phyloP scores from a whole-genome alignment of 495 filamentous ascomycete genomes.

The Aspergillus funiculosus region DNA sequence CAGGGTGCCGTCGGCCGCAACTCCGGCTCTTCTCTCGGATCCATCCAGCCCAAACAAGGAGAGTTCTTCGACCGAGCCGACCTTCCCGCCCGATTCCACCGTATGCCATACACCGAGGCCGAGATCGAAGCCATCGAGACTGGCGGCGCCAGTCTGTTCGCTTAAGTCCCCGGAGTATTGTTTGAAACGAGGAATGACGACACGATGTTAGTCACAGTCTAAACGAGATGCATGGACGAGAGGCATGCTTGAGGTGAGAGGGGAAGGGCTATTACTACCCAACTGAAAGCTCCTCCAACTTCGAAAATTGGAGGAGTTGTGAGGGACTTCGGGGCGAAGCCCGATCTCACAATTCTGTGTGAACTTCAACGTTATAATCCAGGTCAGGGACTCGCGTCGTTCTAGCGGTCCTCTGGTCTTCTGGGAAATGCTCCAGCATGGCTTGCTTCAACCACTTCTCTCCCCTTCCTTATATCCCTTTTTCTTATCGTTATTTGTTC shows the following conservation, averaged over 20 bases:
- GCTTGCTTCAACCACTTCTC: constrained; percentile 6
- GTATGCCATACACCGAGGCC: constrained; percentile 60
- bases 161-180: constrained; percentile 27
- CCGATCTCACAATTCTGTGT: not conserved
- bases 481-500: constrained; percentile 19
- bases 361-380: constrained; percentile 2
- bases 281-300: not conserved
- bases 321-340: not conserved
- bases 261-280: not conserved
- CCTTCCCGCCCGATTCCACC: constrained; percentile 74
- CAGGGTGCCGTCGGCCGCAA: constrained; percentile 56
- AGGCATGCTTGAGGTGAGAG: constrained; percentile 8
- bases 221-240: constrained; percentile 14
- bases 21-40: constrained; percentile 62
- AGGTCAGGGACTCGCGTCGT: not conserved
- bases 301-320: not conserved
- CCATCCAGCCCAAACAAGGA: constrained; percentile 63
- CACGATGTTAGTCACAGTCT: constrained; percentile 13
- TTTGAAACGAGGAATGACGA: constrained; percentile 16
- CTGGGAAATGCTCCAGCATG: not conserved
- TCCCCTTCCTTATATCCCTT: constrained; percentile 17
- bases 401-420: not conserved
- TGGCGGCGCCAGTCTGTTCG: constrained; percentile 71
- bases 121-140: constrained; percentile 96
- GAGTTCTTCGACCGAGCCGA: constrained; percentile 84